Conservation (phyloP, 768 basidiomycete genomes). For the Rhizopogon vinicolor region DNA sequence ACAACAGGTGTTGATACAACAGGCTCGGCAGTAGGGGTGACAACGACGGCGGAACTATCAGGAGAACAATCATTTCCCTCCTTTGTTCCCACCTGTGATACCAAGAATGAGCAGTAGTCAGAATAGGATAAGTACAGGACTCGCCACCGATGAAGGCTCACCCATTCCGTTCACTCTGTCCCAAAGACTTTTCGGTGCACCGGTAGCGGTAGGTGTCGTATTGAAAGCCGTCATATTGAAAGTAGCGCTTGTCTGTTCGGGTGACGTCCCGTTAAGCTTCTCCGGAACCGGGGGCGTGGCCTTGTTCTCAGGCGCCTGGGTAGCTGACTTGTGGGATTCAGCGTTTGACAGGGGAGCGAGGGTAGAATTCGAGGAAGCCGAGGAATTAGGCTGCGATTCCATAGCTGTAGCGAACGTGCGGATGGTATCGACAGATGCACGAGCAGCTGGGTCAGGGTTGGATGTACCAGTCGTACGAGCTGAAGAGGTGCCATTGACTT, state of each 20-base stretch:
- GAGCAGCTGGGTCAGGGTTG: conserved; percentile 18
- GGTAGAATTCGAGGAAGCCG: not conserved
- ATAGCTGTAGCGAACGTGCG: conserved; percentile 13
- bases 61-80: not conserved
- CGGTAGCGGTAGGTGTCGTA: too few species aligned
- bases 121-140: conserved; percentile 16
- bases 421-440: conserved; percentile 18
- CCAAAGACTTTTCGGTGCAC: too few species aligned
- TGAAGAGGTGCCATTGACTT: conserved; percentile 13
- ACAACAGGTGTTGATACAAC: conserved; percentile 23
- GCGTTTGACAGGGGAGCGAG: not conserved
- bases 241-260: too few species aligned
- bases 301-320: not conserved
- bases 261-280: too few species aligned
- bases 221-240: too few species aligned
- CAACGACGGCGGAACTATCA: conserved; percentile 10
- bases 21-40: conserved; percentile 9
- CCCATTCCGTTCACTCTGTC: conserved; percentile 12
- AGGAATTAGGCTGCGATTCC: conserved; percentile 5
- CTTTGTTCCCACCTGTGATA: conserved; percentile 13
- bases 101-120: conserved; percentile 25
- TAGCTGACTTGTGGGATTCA: not conserved
- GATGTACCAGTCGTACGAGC: conserved; percentile 27
- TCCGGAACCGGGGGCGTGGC: conserved; percentile 8
- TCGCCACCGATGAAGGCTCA: conserved; percentile 30